Evolutionary conservation across 805 yeast species (phyloP).

Genomic region (Metschnikowia chrysomelidarum): DNA sequence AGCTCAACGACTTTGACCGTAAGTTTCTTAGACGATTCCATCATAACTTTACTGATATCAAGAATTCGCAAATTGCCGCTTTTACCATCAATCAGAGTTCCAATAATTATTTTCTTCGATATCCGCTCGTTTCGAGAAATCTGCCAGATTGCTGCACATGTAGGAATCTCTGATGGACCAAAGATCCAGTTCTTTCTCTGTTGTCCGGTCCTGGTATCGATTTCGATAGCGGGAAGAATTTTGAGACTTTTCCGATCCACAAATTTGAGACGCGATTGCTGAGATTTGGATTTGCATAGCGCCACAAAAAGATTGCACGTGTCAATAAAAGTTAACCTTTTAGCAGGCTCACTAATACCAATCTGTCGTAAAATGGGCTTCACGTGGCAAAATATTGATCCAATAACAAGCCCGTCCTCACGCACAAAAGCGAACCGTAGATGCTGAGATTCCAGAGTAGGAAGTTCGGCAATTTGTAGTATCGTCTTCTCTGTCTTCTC

Average conservation of each 20-base stretch:
- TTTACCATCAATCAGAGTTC: slow-evolving; percentile 18
- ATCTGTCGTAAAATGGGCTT: slow-evolving; percentile 29
- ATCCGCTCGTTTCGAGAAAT: slow-evolving; percentile 27
- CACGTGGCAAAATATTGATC: slow-evolving; percentile 24
- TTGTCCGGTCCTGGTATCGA: slow-evolving; percentile 10
- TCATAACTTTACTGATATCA: slow-evolving; percentile 25
- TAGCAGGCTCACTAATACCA: slow-evolving; percentile 32
- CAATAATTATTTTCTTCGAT: slow-evolving; percentile 38
- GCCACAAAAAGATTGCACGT: slow-evolving; percentile 29
- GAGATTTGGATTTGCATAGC: slow-evolving; percentile 30
- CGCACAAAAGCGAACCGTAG: slow-evolving; percentile 23
- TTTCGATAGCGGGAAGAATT: slow-evolving; percentile 25
- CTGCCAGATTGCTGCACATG: slow-evolving; percentile 35
- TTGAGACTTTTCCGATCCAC: slow-evolving; percentile 32
- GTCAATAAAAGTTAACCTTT: slow-evolving; percentile 30
- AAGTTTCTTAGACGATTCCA: slow-evolving; percentile 16
- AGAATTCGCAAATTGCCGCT: slow-evolving; percentile 36
- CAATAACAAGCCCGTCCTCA: slow-evolving; percentile 38
- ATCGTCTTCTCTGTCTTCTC: slow-evolving; percentile 33
- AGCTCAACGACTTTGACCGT: slow-evolving; percentile 29
- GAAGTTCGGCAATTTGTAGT: slow-evolving; percentile 17
- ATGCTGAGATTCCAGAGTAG: slow-evolving; percentile 10
- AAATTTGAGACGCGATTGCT: slow-evolving; percentile 27
- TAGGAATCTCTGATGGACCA: slow-evolving; percentile 29
- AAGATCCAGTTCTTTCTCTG: slow-evolving; percentile 20